A percentile compares a stretch with the other conserved stretches of the same genome.
These are phyloP conservation scores for Delonix regia DNA, from an alignment of 306 rosid species.

Conservation along the genomic window DNA sequence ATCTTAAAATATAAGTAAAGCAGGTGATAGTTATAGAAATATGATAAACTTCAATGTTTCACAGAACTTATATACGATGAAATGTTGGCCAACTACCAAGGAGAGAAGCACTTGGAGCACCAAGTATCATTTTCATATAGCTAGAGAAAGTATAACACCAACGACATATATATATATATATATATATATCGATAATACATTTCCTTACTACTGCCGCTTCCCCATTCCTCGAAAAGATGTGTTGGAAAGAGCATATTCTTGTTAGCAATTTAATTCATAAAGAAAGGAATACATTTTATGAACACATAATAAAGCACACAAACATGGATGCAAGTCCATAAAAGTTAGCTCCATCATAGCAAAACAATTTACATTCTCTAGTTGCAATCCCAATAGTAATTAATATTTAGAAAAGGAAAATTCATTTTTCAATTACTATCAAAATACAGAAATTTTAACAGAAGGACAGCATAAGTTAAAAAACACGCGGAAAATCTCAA, in stretches of 20 bases:
- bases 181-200: background rate
- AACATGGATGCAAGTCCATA: background rate
- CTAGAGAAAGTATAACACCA: background rate
- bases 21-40: background rate
- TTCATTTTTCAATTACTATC: too few species aligned
- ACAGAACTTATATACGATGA: background rate
- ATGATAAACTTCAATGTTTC: background rate
- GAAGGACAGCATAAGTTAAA: too few species aligned
- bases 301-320: background rate
- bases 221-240: background rate
- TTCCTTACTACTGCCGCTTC: background rate
- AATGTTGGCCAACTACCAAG: background rate
- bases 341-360: too few species aligned
- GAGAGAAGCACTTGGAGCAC: background rate
- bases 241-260: constrained; percentile 3
- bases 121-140: background rate
- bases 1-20: background rate
- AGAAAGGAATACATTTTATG: background rate
- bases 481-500: too few species aligned
- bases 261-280: background rate
- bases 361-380: too few species aligned
- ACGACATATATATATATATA: too few species aligned
- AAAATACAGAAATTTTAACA: too few species aligned
- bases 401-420: too few species aligned
- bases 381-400: too few species aligned